A percentile compares a stretch with the other conserved stretches of the same genome.
phyloP scores from a whole-genome alignment of 768 basidiomycete genomes.

The Leucosporidium yakuticum region DNA sequence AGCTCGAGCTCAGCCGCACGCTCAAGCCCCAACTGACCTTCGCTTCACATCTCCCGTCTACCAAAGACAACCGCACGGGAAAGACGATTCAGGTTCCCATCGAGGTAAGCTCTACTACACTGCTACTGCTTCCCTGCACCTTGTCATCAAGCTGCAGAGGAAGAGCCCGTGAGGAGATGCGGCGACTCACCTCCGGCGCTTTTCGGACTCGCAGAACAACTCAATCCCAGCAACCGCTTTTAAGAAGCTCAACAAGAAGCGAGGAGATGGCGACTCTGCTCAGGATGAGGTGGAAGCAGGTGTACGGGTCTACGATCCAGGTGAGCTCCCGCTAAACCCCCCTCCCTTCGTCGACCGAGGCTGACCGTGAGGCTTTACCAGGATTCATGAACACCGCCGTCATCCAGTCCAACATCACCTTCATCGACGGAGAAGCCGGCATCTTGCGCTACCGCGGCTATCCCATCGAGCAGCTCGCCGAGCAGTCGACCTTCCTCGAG shows the following conservation, averaged over 20 bases:
- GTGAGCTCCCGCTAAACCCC: not conserved
- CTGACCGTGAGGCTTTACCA: not conserved
- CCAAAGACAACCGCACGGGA: conserved; percentile 74
- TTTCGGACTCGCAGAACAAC: conserved; percentile 51
- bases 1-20: not conserved
- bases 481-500: conserved; percentile 72
- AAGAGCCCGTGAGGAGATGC: no score
- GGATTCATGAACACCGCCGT: conserved; percentile 57
- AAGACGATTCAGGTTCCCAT: conserved; percentile 70
- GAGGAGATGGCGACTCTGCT: conserved; percentile 7
- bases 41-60: not conserved
- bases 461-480: conserved; percentile 84
- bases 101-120: conserved; percentile 28
- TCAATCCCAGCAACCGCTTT: conserved; percentile 72
- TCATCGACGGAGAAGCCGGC: conserved; percentile 74
- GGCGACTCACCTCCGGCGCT: no score
- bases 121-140: no score
- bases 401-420: conserved; percentile 58
- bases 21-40: not conserved
- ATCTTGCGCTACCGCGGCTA: conserved; percentile 64
- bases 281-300: conserved; percentile 34
- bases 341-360: not conserved
- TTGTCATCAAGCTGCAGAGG: no score
- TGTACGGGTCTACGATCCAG: conserved; percentile 24
- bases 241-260: conserved; percentile 58